These are phyloP conservation scores for Alternaria viburni DNA, from an alignment of 2,329 filamentous ascomycete genomes.

Conservation along the genomic window DNA sequence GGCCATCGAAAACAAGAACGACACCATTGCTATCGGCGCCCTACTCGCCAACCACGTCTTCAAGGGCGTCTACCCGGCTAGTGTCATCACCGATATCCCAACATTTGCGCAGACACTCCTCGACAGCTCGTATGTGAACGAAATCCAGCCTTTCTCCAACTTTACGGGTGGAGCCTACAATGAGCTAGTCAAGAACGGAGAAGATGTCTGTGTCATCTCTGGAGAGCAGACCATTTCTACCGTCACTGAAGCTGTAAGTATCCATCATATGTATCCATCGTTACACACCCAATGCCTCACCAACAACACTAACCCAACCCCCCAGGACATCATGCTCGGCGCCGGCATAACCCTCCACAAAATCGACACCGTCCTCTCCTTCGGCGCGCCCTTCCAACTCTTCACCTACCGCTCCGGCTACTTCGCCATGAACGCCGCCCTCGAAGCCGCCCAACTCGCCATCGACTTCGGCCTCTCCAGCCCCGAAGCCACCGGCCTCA, in stretches of 20 bases:
- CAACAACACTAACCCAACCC: background rate
- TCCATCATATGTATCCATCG: conserved; percentile 21
- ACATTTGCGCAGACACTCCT: conserved; percentile 57
- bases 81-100: conserved; percentile 45
- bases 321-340: conserved; percentile 33
- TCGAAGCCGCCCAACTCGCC: conserved; percentile 21
- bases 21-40: conserved; percentile 48
- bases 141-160: conserved; percentile 57
- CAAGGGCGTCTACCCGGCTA: conserved; percentile 55
- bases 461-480: conserved; percentile 27
- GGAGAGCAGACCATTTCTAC: conserved; percentile 58
- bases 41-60: conserved; percentile 65
- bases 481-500: conserved; percentile 23
- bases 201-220: conserved; percentile 57
- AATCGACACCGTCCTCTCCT: conserved; percentile 32
- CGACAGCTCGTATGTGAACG: conserved; percentile 50
- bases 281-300: background rate
- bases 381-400: conserved; percentile 35
- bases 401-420: conserved; percentile 37
- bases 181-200: conserved; percentile 50
- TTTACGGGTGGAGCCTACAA: conserved; percentile 65
- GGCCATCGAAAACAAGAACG: conserved; percentile 40
- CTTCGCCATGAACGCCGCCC: conserved; percentile 26
- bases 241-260: conserved; percentile 56
- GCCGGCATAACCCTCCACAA: conserved; percentile 37